These are phyloP conservation scores for Nakaseomyces bracarensis DNA, from an alignment of 1,139 yeast genomes.

Conservation along the genomic window DNA sequence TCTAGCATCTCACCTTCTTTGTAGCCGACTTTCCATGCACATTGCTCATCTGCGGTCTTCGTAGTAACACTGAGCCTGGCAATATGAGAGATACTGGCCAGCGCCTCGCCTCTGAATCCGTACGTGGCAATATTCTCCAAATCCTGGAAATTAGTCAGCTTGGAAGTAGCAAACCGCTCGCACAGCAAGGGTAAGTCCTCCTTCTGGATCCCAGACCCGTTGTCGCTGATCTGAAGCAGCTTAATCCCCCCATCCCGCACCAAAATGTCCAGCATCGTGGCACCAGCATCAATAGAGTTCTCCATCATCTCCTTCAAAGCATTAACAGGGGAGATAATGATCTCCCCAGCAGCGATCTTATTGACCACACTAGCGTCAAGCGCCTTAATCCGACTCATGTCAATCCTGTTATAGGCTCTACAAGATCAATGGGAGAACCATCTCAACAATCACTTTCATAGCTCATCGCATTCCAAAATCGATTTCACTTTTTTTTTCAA, in stretches of 20 bases:
- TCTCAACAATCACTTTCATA: too few species aligned
- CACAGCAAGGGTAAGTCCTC: constrained; percentile 55
- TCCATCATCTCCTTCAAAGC: constrained; percentile 72
- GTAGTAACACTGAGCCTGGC: constrained; percentile 70
- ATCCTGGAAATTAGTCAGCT: constrained; percentile 46
- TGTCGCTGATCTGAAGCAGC: constrained; percentile 58
- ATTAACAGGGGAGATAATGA: constrained; percentile 86
- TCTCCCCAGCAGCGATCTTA: constrained; percentile 95
- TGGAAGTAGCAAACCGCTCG: constrained; percentile 66
- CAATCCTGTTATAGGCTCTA: too few species aligned
- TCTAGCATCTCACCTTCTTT: constrained; percentile 49
- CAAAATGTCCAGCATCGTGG: constrained; percentile 52
- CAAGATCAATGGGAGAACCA: too few species aligned
- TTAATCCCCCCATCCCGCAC: constrained; percentile 60
- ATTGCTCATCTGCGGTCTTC: constrained; percentile 48
- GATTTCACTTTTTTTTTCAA: too few species aligned
- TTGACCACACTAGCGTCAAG: constrained; percentile 52
- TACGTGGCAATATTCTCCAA: constrained; percentile 45
- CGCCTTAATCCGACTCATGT: constrained; percentile 17
- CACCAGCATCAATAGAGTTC: constrained; percentile 70
- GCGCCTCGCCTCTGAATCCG: constrained; percentile 81
- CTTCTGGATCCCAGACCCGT: constrained; percentile 66
- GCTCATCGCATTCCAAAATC: too few species aligned
- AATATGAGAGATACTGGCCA: constrained; percentile 60
- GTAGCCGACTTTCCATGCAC: constrained; percentile 65